A percentile compares a stretch with the other conserved stretches of the same genome.
phyloP scores from a whole-genome alignment of 352 stramenopile genomes.

The Globisporangium nodosum region DNA sequence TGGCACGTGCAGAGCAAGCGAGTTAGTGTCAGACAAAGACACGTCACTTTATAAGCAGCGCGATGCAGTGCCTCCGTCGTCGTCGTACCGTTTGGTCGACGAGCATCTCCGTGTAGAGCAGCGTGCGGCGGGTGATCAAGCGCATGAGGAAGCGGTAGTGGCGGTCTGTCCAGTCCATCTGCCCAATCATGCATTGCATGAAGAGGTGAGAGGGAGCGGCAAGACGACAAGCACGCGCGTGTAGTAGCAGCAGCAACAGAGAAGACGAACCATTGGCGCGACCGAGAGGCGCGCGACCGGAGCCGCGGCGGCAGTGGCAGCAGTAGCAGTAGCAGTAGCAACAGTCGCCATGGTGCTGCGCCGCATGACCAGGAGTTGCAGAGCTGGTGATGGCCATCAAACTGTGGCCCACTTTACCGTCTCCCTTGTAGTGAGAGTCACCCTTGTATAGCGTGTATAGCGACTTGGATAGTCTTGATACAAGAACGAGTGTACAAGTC shows the following conservation, averaged over 20 bases:
- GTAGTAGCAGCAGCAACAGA: not conserved
- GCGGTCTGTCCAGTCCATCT: slow-evolving; percentile 98
- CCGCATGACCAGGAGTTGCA: too few species aligned
- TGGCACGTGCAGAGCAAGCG: not conserved
- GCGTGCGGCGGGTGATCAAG: slow-evolving; percentile 89
- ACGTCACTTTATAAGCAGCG: not conserved
- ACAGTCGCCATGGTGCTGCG: too few species aligned
- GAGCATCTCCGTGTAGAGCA: slow-evolving; percentile 99
- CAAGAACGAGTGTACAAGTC: not conserved
- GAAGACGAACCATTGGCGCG: slow-evolving; percentile 11
- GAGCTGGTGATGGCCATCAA: too few species aligned
- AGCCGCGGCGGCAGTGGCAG: not conserved
- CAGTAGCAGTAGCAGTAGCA: not conserved
- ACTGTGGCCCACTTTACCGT: too few species aligned
- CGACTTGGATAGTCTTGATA: not conserved
- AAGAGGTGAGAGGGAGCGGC: not conserved
- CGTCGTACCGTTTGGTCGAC: slow-evolving; percentile 91
- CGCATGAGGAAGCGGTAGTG: slow-evolving; percentile 94
- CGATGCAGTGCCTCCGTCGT: not conserved
- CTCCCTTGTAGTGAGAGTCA: too few species aligned
- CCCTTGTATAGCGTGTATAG: too few species aligned
- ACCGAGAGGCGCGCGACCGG: slow-evolving; percentile 13
- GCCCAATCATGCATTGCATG: not conserved
- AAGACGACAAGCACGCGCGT: not conserved
- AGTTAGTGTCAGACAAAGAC: not conserved